phyloP scores from a whole-genome alignment of 2,329 filamentous ascomycete species.

The Beauveria medogensis region DNA sequence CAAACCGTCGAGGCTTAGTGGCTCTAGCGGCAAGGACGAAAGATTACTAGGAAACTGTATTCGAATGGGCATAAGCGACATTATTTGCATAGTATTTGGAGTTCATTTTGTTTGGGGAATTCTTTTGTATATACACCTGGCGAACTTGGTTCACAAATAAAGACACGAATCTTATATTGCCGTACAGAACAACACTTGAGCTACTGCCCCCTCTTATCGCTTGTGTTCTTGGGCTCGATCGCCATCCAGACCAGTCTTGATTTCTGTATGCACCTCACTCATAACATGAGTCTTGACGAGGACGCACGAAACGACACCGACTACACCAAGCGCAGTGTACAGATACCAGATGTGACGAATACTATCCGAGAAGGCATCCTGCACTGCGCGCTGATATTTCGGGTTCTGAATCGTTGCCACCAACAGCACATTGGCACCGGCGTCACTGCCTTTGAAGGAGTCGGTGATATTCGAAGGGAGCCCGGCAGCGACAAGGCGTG shows the following conservation, averaged over 20 bases:
- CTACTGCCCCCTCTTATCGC: background rate
- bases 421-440: conserved; percentile 10
- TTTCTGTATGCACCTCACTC: conserved; percentile 10
- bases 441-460: conserved; percentile 5
- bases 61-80: conserved; percentile 1
- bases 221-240: conserved; percentile 2
- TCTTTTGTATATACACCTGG: conserved; percentile 8
- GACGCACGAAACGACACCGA: conserved; percentile 7
- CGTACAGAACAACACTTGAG: background rate
- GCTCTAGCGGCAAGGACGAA: background rate
- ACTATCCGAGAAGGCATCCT: conserved; percentile 9
- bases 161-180: background rate
- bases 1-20: conserved; percentile 12
- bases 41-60: background rate
- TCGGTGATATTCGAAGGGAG: conserved; percentile 2
- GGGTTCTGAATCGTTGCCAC: conserved; percentile 2
- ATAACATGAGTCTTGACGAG: conserved; percentile 9
- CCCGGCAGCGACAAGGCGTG: background rate
- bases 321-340: conserved; percentile 8
- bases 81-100: conserved; percentile 3
- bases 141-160: background rate
- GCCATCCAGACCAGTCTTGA: conserved; percentile 8
- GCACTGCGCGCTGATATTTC: conserved; percentile 1
- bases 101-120: conserved; percentile 1
- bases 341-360: conserved; percentile 7